These are phyloP conservation scores for Myxozyma neglecta DNA, from an alignment of 805 yeast species.

Conservation along the genomic window DNA sequence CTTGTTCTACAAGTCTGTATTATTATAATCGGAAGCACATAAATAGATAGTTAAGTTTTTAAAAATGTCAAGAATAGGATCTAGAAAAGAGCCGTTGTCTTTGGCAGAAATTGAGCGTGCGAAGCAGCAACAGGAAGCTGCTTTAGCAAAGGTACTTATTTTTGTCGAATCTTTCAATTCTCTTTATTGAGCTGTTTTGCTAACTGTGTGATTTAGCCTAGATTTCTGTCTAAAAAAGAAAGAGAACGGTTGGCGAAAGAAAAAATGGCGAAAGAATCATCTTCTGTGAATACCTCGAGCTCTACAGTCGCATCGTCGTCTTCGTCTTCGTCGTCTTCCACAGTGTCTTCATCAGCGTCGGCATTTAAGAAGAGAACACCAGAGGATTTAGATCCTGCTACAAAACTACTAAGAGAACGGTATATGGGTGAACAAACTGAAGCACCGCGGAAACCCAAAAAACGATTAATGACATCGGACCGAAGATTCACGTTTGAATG, in stretches of 20 bases:
- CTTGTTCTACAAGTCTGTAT: too few relatives aligned
- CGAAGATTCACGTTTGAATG: constrained; percentile 65
- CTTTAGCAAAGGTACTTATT: constrained; percentile 18
- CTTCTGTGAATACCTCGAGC: neutral
- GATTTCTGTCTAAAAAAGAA: constrained; percentile 51
- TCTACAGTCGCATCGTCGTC: neutral
- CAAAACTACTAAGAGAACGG: constrained; percentile 25
- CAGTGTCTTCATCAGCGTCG: neutral
- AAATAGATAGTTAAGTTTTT: neutral
- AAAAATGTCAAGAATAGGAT: neutral
- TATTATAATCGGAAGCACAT: too few relatives aligned
- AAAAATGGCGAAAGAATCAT: constrained; percentile 24
- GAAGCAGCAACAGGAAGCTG: constrained; percentile 31
- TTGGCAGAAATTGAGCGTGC: constrained; percentile 38
- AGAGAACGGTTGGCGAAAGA: constrained; percentile 43
- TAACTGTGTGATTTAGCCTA: constrained; percentile 36
- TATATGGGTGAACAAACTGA: constrained; percentile 23
- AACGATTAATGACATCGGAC: constrained; percentile 28
- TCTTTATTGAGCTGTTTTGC: neutral
- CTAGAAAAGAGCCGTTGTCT: constrained; percentile 36
- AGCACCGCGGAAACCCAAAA: constrained; percentile 15
- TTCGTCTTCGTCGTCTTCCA: neutral
- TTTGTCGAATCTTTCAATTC: neutral
- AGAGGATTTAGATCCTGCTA: constrained; percentile 1
- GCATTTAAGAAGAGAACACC: too few relatives aligned